Base-by-base conservation (phyloP, 2,329 filamentous ascomycete genomes). In the Beauveria rudraprayagi region DNA sequence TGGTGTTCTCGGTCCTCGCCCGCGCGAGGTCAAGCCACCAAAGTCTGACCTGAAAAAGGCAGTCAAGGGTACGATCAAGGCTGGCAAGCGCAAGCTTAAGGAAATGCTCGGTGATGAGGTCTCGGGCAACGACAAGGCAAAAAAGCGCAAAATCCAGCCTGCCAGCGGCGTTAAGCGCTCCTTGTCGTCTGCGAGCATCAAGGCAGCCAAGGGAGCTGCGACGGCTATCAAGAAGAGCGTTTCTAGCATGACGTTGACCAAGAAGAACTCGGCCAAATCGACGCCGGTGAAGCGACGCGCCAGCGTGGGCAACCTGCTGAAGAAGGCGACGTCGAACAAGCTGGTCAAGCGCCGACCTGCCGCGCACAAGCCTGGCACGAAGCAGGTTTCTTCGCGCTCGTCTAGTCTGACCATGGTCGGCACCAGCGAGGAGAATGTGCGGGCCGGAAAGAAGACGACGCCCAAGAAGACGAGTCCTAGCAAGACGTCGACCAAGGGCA, bases 1-100 rank as follows among this genome's bases (percentile, higher is more conserved):
- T 60, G 85, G 85, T 47, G 80, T 87, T 22, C 75, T 88, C 41
- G 85, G 85, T 0, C 85, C 85, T 8, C 84, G 83, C 68, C 79
- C 82, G 26, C 82, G 83, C 66, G 82, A 83, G 64, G 75, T 79
- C 59, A 84, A 82, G 70, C 70, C 73, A 0, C 70, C 76, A 44
- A 82, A 82, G 68, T 73, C 78, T 34, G 75, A 73, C 52, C 61
- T 75, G 54, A 77, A 76, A 66, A 72, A 70, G 26, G 68, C 67
- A 3, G 71, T 72, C 66, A 77, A 77, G 67, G 71, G 69, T 34
- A 72, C 71, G 2, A 70, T 76, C 57, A 82, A 79, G 67, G 75
- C 76, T 5, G 76, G 78, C 53, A 86, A 86, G 73, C 75, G 83
- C 63, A 86, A 85, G 73, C 69, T 83, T 3, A 78, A 80, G 69